Evolutionary conservation across 805 yeast genomes (phyloP).

Genomic region (Middelhovenomyces tepae): DNA sequence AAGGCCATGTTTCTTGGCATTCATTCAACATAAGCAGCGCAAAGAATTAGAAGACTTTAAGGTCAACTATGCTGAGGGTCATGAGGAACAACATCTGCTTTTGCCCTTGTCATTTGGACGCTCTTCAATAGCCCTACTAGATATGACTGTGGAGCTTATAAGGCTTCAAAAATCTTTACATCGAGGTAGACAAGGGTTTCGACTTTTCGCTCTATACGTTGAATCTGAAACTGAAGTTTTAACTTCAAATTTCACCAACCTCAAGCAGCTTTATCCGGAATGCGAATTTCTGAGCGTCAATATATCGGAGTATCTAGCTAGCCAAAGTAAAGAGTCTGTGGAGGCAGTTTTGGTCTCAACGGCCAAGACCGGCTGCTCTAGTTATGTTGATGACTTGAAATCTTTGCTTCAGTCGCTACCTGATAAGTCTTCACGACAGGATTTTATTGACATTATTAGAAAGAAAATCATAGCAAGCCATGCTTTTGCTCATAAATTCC

Average conservation of each 20-base stretch:
- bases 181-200: conserved; percentile 62
- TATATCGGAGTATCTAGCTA: no score
- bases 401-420: no score
- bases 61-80: conserved; percentile 45
- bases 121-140: conserved; percentile 60
- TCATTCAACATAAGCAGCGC: conserved; percentile 74
- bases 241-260: no score
- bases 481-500: conserved; percentile 38
- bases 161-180: conserved; percentile 54
- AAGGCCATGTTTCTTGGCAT: conserved; percentile 57
- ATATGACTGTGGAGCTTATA: conserved; percentile 52
- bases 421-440: conserved; percentile 17
- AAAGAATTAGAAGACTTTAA: conserved; percentile 74
- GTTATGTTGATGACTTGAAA: no score
- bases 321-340: no score
- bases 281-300: conserved; percentile 8
- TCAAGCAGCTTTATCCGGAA: no score
- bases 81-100: conserved; percentile 38
- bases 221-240: no score
- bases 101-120: conserved; percentile 59
- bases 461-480: conserved; percentile 38
- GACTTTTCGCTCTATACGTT: conserved; percentile 42
- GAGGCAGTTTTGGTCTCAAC: no score
- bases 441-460: conserved; percentile 14
- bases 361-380: no score